Conservation (phyloP, 2,329 filamentous ascomycete species). For the Colletotrichum viniferum region DNA sequence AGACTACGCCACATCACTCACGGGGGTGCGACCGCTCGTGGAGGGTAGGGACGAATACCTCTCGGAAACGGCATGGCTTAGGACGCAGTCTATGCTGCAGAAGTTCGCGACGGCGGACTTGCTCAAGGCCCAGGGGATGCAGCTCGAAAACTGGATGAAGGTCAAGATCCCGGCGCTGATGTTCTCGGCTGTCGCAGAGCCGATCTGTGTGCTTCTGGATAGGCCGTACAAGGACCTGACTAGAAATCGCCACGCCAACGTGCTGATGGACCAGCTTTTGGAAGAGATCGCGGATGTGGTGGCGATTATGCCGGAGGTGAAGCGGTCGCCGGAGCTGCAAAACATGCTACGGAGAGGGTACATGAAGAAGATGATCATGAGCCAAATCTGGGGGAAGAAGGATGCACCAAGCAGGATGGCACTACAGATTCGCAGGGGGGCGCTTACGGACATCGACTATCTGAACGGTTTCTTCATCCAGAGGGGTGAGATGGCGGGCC, state of each 20-base stretch:
- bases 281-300: conserved; percentile 78
- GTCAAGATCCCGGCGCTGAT: conserved; percentile 81
- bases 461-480: conserved; percentile 87
- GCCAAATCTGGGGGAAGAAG: conserved; percentile 61
- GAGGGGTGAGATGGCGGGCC: conserved; percentile 72
- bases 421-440: conserved; percentile 64
- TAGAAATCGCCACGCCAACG: conserved; percentile 67
- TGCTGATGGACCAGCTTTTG: conserved; percentile 73
- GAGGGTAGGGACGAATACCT: neutral
- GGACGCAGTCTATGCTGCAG: conserved; percentile 61
- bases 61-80: conserved; percentile 26
- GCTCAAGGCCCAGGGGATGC: conserved; percentile 64
- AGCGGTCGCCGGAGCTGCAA: conserved; percentile 61
- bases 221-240: conserved; percentile 74
- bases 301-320: conserved; percentile 74
- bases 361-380: conserved; percentile 65
- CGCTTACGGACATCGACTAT: conserved; percentile 77
- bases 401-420: conserved; percentile 67
- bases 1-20: conserved; percentile 37
- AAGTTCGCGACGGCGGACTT: conserved; percentile 66
- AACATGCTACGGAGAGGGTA: conserved; percentile 61
- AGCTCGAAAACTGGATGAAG: conserved; percentile 66
- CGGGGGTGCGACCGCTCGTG: conserved; percentile 27
- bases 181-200: conserved; percentile 78
- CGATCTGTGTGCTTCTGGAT: conserved; percentile 80